A percentile compares a stretch with the other conserved stretches of the same genome.
These are phyloP conservation scores for Penicillium verrucosum DNA, from an alignment of 2,329 filamentous ascomycete species.

Conservation along the genomic window DNA sequence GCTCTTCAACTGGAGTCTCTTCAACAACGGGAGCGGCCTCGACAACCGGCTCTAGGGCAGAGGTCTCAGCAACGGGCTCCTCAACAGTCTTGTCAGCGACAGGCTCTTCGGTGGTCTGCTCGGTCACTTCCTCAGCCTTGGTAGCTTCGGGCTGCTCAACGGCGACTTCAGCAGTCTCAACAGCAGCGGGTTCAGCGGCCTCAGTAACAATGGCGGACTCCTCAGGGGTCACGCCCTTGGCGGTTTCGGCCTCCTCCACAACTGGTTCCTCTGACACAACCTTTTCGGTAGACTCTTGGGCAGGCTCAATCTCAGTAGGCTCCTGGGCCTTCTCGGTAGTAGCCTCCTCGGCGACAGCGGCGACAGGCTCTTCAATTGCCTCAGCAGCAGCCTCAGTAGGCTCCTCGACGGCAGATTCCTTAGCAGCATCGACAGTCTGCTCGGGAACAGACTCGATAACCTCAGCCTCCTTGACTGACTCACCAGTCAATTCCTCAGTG, in stretches of 20 bases:
- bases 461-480: slow-evolving; percentile 2
- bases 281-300: neutral
- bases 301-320: neutral
- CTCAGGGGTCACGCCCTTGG: neutral
- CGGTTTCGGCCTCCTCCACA: neutral
- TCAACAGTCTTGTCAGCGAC: slow-evolving; percentile 3
- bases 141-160: slow-evolving; percentile 3
- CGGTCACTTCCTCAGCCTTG: slow-evolving; percentile 3
- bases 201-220: neutral
- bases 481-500: neutral
- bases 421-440: neutral
- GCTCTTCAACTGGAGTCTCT: slow-evolving; percentile 4
- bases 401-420: slow-evolving; percentile 6
- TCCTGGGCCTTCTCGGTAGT: neutral
- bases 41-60: neutral
- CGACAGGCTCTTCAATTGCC: neutral
- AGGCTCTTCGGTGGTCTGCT: slow-evolving; percentile 5
- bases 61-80: slow-evolving; percentile 2
- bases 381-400: neutral
- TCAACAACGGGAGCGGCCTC: slow-evolving; percentile 2
- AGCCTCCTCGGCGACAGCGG: neutral
- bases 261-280: neutral
- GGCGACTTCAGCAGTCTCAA: neutral
- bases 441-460: neutral
- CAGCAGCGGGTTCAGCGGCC: no score